phyloP scores from a whole-genome alignment of 176 grass and related monocot genomes.

The Otatea glauca region DNA sequence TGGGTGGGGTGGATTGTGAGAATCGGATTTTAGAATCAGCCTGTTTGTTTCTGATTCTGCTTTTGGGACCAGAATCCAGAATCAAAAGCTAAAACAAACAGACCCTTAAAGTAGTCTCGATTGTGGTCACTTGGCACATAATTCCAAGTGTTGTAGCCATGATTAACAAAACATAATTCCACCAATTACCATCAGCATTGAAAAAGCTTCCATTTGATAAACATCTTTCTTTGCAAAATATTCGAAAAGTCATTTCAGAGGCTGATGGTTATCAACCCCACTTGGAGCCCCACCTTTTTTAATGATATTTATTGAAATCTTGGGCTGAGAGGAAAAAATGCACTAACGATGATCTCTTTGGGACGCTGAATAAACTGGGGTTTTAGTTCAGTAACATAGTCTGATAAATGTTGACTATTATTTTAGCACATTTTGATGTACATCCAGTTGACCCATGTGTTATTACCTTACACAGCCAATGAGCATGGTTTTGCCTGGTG shows the following conservation, averaged over 20 bases:
- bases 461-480: constrained; percentile 70
- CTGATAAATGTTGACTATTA: neutral
- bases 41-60: too few species aligned
- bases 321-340: neutral
- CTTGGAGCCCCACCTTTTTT: neutral
- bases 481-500: constrained; percentile 98
- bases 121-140: constrained; percentile 86
- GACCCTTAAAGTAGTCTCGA: constrained; percentile 89
- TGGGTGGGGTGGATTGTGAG: too few species aligned
- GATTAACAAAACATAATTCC: constrained; percentile 98
- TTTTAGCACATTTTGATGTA: constrained; percentile 16
- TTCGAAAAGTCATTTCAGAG: constrained; percentile 92
- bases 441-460: constrained; percentile 3
- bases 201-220: constrained; percentile 99
- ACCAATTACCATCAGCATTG: constrained; percentile 89
- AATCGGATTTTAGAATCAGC: too few species aligned
- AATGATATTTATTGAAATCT: constrained; percentile 7
- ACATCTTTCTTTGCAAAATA: constrained; percentile 93
- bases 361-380: neutral
- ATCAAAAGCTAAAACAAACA: too few species aligned
- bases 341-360: neutral
- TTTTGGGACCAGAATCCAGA: too few species aligned
- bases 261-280: constrained; percentile 99
- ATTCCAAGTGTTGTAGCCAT: constrained; percentile 94
- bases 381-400: constrained; percentile 23